phyloP scores from a whole-genome alignment of 2,329 filamentous ascomycete genomes.

The Apiospora aurea region DNA sequence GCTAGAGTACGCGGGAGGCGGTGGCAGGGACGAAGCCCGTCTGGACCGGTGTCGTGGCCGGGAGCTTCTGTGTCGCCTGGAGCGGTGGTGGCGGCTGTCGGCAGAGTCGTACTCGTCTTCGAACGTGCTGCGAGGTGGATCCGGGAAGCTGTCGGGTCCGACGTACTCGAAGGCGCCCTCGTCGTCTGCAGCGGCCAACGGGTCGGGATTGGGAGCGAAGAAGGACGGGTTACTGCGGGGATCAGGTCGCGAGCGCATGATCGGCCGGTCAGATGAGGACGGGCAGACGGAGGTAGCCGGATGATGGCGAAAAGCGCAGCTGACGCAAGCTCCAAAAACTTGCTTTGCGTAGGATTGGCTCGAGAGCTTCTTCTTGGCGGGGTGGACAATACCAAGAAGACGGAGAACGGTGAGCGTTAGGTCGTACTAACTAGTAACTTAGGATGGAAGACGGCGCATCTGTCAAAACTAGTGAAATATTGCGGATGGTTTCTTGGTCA shows the following conservation, averaged over 20 bases:
- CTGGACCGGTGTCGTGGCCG: not conserved
- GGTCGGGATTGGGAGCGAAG: constrained; percentile 27
- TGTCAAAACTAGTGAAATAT: not conserved
- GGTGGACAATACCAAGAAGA: not conserved
- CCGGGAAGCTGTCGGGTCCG: constrained; percentile 27
- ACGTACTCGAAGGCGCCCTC: constrained; percentile 28
- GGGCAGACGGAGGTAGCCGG: not conserved
- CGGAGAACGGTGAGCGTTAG: not conserved
- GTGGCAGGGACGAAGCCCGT: not conserved
- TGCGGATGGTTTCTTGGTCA: not conserved
- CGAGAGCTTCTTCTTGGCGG: constrained; percentile 11
- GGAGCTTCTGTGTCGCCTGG: not conserved
- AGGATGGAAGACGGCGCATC: not conserved
- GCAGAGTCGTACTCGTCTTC: constrained; percentile 19
- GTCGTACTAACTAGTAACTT: not conserved
- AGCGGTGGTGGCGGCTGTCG: not conserved
- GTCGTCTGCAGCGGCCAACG: constrained; percentile 21
- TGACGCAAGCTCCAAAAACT: not conserved
- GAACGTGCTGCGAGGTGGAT: constrained; percentile 27
- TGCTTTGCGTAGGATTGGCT: constrained; percentile 15
- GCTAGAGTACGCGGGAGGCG: not conserved
- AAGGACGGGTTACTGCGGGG: constrained; percentile 27
- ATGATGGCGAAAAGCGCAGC: not conserved
- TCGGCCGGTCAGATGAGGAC: not conserved
- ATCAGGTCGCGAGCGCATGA: constrained; percentile 22